Conservation (phyloP, 106 monocot species). For the Xerophyta viscosa region DNA sequence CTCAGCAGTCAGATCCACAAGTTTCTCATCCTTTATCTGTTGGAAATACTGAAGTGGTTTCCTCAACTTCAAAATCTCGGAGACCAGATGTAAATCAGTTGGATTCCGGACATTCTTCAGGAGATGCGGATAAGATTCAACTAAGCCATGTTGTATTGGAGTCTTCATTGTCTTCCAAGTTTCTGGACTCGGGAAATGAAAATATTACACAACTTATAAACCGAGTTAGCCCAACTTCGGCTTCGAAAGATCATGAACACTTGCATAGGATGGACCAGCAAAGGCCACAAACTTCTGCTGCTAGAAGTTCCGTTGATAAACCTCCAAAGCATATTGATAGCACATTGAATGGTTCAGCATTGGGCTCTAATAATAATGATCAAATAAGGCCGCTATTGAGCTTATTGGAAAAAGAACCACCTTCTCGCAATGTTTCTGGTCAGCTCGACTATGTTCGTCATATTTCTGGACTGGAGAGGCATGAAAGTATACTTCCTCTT, state of each 20-base stretch:
- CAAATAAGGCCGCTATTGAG: constrained; percentile 84
- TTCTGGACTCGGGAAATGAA: constrained; percentile 33
- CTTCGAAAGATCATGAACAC: constrained; percentile 40
- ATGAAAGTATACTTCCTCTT: constrained; percentile 91
- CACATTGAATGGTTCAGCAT: constrained; percentile 32
- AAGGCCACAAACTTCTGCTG: constrained; percentile 31
- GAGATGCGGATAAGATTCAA: constrained; percentile 27
- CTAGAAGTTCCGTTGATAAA: constrained; percentile 68
- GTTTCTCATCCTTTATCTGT: constrained; percentile 25
- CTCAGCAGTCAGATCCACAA: constrained; percentile 21
- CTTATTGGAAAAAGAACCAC: constrained; percentile 87
- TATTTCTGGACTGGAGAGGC: constrained; percentile 67
- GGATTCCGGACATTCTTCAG: constrained; percentile 27
- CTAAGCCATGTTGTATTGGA: constrained; percentile 26
- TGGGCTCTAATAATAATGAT: constrained; percentile 33
- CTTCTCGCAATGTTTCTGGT: constrained; percentile 85
- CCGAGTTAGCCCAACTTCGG: constrained; percentile 14
- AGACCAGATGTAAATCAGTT: constrained; percentile 26
- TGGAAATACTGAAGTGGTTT: constrained; percentile 22
- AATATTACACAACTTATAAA: constrained; percentile 16
- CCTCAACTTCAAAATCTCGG: constrained; percentile 24
- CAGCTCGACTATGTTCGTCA: constrained; percentile 91
- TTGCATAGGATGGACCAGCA: constrained; percentile 41
- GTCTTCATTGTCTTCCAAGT: constrained; percentile 31
- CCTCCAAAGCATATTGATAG: constrained; percentile 48